Evolutionary conservation across 805 yeast species (phyloP), one percentile per base, ranked within the genome.

Genomic region (Ogataea corticis): DNA sequence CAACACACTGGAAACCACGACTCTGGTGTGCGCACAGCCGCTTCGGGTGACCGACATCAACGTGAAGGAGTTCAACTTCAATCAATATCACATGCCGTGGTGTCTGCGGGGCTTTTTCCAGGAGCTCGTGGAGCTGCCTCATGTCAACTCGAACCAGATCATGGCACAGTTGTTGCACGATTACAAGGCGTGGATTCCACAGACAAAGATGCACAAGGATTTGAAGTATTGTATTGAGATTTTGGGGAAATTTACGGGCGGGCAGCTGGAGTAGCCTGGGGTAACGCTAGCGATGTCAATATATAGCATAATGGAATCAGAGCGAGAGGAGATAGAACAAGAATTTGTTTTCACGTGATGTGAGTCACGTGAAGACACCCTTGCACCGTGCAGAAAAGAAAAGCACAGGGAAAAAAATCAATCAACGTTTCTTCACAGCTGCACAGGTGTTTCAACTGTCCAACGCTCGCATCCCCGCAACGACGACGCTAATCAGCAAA

Each of bases 81-180:
- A 92, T 61, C 96, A 96, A 0, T 92, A 81, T 57, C 83, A 87
- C 49, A 67, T 92, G 36, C 99, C 99, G 0, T 92, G 97, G 97
- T 85, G 95, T 53, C 73, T 92, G 67, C 70, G 97, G 37, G 96
- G 97, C 0, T 71, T 92, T 44, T 58, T 90, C n/a, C 82, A 80
- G 48, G 95, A 83, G 43, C 73, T 53, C 62, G 61, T 47, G 73
- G 74, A 42, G 63, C 42, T 70, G 43, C 66, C 65, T 34, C 61
- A 77, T 34, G 72, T 77, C 17, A 86, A 85, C 39, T 75, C 86
- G 11, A 60, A 69, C 16, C 70, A 72, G 35, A 65, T 89, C 45
- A 57, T 51, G 42, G 59, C 42, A 36, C 66, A 52, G 60, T 61
- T 55, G 57, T 75, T 83, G 44, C 73, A 73, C 16, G 82, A 83